Evolutionary conservation across 768 basidiomycete species (phyloP), one percentile per base, ranked within the genome.

Genomic region (Amanita polypyramis): DNA sequence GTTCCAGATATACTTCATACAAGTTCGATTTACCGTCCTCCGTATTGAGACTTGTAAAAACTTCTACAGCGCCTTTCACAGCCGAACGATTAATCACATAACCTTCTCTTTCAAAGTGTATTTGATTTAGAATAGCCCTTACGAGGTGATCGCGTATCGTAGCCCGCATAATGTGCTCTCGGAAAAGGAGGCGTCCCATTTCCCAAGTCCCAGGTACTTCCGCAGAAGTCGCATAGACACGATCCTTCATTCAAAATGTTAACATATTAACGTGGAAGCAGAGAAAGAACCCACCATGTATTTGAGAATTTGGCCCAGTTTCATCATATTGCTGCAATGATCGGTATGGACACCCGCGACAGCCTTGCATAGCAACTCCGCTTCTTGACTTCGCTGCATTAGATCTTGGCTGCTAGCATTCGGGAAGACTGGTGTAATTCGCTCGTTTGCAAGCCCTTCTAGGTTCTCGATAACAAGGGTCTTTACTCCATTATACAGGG

Each of bases 261-360:
- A 47, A 21, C n/a, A 32, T 40, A 14, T 36, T 1, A 14, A 20
- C 21, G 4, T 4, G 19, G 12, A 23, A 27, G 36, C 2, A 41
- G 23, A 51, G 27, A 43, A 32, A 15, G 5, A 33, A 65, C 77
- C 48, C 57, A 96, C 96, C 93, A 99, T 96, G 60, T 99, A 99
- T 60, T 88, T 91, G 54, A 98, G 70, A 35, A 99, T 78, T 63
- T 93, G 91, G 9, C 83, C 79, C 51, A 99, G 62, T 62, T 94
- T 89, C 21, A 75, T 69, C 88, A 97, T 89, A 61, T 82, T 90
- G 9, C 82, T 80, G 4, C 72, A 80, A 63, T 99, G 96, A 60
- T 97, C 92, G 47, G 94, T 87, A 94, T 96, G 98, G 0, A 95
- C 85, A 25, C 76, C 75, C 59, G 78, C 77, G 46, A 96, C 52